A percentile compares a stretch with the other conserved stretches of the same genome.
phyloP scores from a whole-genome alignment of 2,329 filamentous ascomycete genomes.

The Sclerotinia glacialis region DNA sequence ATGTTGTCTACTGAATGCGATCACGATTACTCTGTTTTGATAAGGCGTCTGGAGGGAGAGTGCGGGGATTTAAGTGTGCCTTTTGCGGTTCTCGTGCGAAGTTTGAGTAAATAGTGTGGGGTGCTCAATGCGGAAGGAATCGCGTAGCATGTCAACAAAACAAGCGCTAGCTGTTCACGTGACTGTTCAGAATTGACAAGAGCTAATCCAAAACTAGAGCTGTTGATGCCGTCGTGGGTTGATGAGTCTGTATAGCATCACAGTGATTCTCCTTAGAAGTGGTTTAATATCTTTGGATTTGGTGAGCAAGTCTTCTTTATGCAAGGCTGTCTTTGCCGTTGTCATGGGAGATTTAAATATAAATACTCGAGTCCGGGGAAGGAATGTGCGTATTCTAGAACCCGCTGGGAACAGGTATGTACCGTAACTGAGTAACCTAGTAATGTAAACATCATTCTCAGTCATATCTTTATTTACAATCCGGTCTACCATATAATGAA shows the following conservation, averaged over 20 bases:
- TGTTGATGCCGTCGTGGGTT: neutral
- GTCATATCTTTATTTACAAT: neutral
- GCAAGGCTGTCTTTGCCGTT: constrained; percentile 1
- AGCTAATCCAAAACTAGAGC: no score
- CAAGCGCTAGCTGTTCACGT: constrained; percentile 11
- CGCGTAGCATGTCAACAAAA: constrained; percentile 23
- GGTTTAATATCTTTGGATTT: neutral
- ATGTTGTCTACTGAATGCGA: constrained; percentile 6
- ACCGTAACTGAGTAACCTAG: neutral
- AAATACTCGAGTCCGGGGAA: constrained; percentile 6
- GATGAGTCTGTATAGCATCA: neutral
- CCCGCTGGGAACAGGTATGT: neutral
- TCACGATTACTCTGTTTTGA: neutral
- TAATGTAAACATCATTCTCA: neutral
- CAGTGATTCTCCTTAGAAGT: neutral
- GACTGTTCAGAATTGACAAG: neutral
- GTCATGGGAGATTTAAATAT: constrained; percentile 16
- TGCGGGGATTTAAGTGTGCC: constrained; percentile 16
- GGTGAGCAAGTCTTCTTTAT: neutral
- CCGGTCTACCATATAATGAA: neutral
- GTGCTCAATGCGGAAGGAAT: constrained; percentile 13
- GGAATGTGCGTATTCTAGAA: constrained; percentile 10
- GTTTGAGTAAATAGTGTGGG: constrained; percentile 19
- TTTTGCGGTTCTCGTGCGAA: constrained; percentile 13
- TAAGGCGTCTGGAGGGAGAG: neutral